A percentile compares a stretch with the other conserved stretches of the same genome.
Conservation (phyloP, 495 filamentous ascomycete species). For the Neurospora pannonica region DNA sequence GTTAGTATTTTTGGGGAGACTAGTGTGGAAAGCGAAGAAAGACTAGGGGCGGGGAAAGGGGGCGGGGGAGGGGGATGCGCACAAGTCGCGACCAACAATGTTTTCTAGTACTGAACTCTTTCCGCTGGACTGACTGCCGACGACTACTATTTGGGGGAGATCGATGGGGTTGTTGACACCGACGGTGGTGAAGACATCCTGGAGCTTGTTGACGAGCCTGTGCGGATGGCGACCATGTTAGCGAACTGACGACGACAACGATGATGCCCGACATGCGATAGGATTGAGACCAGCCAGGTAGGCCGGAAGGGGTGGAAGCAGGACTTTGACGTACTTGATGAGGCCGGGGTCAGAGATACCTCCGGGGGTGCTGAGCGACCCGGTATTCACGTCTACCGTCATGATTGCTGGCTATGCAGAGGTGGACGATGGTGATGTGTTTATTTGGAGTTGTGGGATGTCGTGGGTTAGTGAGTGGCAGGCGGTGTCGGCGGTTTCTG, state of each 20-base stretch:
- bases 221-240: constrained; percentile 12
- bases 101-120: constrained; percentile 99
- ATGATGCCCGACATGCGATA: constrained; percentile 10
- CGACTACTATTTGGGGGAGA: constrained; percentile 95
- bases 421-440: background rate
- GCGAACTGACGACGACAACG: constrained; percentile 13
- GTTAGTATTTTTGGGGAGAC: constrained; percentile 5
- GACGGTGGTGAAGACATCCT: constrained; percentile 98
- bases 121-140: constrained; percentile 97
- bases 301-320: background rate
- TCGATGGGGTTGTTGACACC: constrained; percentile 99
- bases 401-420: constrained; percentile 12
- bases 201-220: constrained; percentile 96
- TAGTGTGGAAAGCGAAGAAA: constrained; percentile 1
- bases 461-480: background rate
- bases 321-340: constrained; percentile 39
- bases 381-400: constrained; percentile 18
- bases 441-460: background rate
- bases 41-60: constrained; percentile 1
- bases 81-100: constrained; percentile 99
- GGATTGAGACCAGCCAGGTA: background rate
- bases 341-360: constrained; percentile 52
- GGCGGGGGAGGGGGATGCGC: constrained; percentile 26
- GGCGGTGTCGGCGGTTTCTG: background rate
- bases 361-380: constrained; percentile 31